These are phyloP conservation scores for Zygosaccharomyces kombuchaensis DNA, from an alignment of 805 yeast genomes.

Conservation along the genomic window DNA sequence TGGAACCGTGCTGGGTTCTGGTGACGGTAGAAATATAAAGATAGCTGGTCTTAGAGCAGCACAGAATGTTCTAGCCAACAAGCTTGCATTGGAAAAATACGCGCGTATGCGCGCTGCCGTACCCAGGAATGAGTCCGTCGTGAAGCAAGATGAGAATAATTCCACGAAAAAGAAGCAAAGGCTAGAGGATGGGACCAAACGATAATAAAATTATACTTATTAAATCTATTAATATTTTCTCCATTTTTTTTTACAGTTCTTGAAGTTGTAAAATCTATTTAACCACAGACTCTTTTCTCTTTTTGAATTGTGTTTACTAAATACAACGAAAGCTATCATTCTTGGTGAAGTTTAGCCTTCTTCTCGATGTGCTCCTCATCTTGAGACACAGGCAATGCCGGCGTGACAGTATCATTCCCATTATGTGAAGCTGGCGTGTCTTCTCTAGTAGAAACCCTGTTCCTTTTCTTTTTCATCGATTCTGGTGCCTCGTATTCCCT, in stretches of 20 bases:
- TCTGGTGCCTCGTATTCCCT: slow-evolving; percentile 65
- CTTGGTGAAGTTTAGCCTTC: slow-evolving; percentile 13
- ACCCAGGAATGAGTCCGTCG: slow-evolving; percentile 40
- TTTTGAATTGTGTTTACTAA: not conserved
- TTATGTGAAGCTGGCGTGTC: slow-evolving; percentile 19
- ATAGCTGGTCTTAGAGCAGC: slow-evolving; percentile 88
- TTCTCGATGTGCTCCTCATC: slow-evolving; percentile 14
- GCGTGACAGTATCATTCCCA: slow-evolving; percentile 10
- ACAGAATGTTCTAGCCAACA: slow-evolving; percentile 63
- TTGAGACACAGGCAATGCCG: slow-evolving; percentile 7
- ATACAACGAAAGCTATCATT: not conserved
- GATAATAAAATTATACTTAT: not conserved
- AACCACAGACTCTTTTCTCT: not conserved
- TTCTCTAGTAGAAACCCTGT: slow-evolving; percentile 19
- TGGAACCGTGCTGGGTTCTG: slow-evolving; percentile 63
- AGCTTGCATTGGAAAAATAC: slow-evolving; percentile 57
- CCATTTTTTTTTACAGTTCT: not conserved
- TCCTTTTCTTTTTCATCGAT: slow-evolving; percentile 46
- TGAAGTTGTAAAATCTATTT: not conserved
- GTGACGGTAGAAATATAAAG: slow-evolving; percentile 62
- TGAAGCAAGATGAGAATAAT: slow-evolving; percentile 14
- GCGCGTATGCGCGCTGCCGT: slow-evolving; percentile 51
- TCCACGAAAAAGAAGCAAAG: slow-evolving; percentile 8
- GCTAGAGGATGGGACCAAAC: not conserved
- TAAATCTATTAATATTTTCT: not conserved